Evolutionary conservation across 192 early-diverging fungal genomes (phyloP), one percentile per base, ranked within the genome.

Genomic region (Phycomyces nitens): DNA sequence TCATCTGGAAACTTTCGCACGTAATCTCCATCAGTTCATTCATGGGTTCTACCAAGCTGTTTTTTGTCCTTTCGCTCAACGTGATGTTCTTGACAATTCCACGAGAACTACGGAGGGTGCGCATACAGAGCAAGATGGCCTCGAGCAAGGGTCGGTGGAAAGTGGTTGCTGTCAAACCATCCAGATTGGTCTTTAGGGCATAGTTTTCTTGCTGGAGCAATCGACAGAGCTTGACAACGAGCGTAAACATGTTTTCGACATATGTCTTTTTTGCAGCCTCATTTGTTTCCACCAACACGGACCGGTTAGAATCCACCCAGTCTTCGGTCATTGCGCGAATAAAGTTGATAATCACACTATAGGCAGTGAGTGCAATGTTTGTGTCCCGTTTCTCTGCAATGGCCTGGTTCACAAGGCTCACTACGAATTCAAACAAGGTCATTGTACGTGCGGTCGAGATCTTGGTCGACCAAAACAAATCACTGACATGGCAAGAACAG

Each of bases 111-210:
- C 49, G 44, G 21, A 73, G n/a, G 20, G 58, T 67, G 10, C 67
- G 70, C 23, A 77, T 39, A 51, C 63, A 77, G 12, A 77, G 60
- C 34, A 77, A 44, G 4, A 73, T 38, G 14, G 71, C 49, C 56
- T 77, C 66, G n/a, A 77, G 62, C 5, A 77, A 39, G 18, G 75
- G 71, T 42, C 63, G 60, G 39, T 73, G 71, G 60, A 58, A 73
- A 1, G 63, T 38, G 11, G 63, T 64, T 3, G 57, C 38, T 21
- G 58, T 53, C 18, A 41, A 27, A 40, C 58, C 49, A 39, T 39
- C 34, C 8, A 65, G 42, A 49, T 57, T 65, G 22, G 56, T 53
- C 41, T 58, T 64, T 5, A 65, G 40, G 2, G 62, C 57, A 54
- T 55, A 65, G 24, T 65, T 64, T 39, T 70, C 69, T n/a, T 62